Evolutionary conservation across 345 rosid genomes (phyloP).

Genomic region (Syzygium grande): DNA sequence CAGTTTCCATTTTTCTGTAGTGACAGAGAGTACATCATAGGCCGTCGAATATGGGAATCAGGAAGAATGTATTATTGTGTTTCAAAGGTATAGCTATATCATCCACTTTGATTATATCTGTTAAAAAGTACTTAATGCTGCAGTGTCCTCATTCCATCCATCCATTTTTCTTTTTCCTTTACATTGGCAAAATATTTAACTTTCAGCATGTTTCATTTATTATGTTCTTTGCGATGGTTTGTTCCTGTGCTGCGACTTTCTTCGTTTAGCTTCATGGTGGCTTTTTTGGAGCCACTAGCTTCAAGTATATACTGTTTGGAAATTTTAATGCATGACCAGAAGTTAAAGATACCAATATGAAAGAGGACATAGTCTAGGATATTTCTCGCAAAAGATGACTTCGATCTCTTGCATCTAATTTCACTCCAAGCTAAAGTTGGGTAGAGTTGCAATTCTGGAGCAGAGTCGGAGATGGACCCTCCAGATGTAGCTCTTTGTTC

Average conservation of each 20-base stretch:
- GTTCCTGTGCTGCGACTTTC: background rate
- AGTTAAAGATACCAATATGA: background rate
- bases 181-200: background rate
- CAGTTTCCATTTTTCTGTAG: conserved; percentile 99
- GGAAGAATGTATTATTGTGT: conserved; percentile 72
- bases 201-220: background rate
- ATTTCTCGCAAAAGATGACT: background rate
- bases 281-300: background rate
- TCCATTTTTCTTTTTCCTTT: background rate
- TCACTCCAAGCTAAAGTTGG: background rate
- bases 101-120: background rate
- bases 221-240: background rate
- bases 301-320: background rate
- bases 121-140: background rate
- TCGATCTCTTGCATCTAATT: background rate
- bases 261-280: background rate
- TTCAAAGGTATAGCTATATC: conserved; percentile 54
- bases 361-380: background rate
- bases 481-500: background rate
- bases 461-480: background rate
- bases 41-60: conserved; percentile 93
- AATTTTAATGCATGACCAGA: background rate
- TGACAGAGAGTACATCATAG: conserved; percentile 86
- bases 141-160: background rate
- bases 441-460: background rate